These are phyloP conservation scores for Chloranthus sessilifolius DNA, from an alignment of 164 flowering plant genomes.

Conservation along the genomic window DNA sequence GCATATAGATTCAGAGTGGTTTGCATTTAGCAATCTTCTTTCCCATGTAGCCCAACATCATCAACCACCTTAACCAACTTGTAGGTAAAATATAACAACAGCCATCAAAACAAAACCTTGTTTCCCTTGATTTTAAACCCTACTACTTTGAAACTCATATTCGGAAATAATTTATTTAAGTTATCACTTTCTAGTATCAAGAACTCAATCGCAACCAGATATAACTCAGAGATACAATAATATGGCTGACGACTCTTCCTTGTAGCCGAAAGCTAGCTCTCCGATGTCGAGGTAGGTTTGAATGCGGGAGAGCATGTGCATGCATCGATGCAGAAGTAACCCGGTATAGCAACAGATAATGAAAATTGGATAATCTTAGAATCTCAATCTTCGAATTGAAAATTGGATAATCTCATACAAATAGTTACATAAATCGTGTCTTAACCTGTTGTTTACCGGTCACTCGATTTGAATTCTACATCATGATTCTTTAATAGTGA, in stretches of 20 bases:
- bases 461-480: too few relatives aligned
- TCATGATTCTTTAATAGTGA: too few relatives aligned
- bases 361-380: too few relatives aligned
- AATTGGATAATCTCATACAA: too few relatives aligned
- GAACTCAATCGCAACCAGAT: slow-evolving; percentile 7
- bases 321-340: slow-evolving; percentile 3
- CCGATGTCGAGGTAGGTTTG: slow-evolving; percentile 6
- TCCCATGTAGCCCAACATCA: neutral
- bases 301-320: neutral
- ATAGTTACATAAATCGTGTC: too few relatives aligned
- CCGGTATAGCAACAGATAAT: slow-evolving; percentile 4
- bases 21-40: neutral
- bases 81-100: slow-evolving; percentile 1
- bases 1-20: slow-evolving; percentile 2
- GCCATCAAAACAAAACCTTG: neutral
- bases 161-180: neutral
- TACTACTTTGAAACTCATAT: neutral
- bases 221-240: slow-evolving; percentile 2
- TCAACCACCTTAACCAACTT: slow-evolving; percentile 1
- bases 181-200: slow-evolving; percentile 5
- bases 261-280: slow-evolving; percentile 2
- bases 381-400: too few relatives aligned
- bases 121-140: neutral
- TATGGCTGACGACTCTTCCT: neutral
- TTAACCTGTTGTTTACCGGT: too few relatives aligned